phyloP scores from a whole-genome alignment of 192 early-diverging fungal genomes.

The Mycoemilia scoparia region DNA sequence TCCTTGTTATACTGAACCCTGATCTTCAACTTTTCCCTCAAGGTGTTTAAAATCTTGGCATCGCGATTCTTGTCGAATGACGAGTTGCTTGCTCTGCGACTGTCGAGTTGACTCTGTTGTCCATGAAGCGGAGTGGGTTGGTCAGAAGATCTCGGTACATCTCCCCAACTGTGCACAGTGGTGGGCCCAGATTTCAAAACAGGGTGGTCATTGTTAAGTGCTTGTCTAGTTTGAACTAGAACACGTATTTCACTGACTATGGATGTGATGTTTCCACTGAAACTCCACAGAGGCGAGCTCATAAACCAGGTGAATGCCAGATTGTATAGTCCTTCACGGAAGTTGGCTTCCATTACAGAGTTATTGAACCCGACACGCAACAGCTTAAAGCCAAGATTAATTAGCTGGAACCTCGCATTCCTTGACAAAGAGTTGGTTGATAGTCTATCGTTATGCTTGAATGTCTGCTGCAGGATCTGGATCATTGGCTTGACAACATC shows the following conservation, averaged over 20 bases:
- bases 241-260: conserved; percentile 42
- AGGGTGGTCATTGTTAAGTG: conserved; percentile 41
- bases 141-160: no score
- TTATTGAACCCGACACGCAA: conserved; percentile 41
- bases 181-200: conserved; percentile 15
- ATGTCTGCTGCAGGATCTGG: conserved; percentile 63
- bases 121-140: no score
- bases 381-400: conserved; percentile 55
- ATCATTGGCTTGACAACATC: conserved; percentile 58
- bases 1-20: conserved; percentile 12
- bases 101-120: no score
- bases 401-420: conserved; percentile 61
- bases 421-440: conserved; percentile 54
- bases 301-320: conserved; percentile 75
- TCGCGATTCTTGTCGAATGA: conserved; percentile 9
- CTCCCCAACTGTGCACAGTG: conserved; percentile 4
- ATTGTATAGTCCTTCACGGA: conserved; percentile 43
- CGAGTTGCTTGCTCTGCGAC: conserved; percentile 14
- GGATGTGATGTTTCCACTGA: conserved; percentile 49
- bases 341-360: conserved; percentile 44
- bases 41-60: conserved; percentile 7
- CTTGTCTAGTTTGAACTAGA: conserved; percentile 41
- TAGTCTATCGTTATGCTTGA: conserved; percentile 22
- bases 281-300: conserved; percentile 57
- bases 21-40: conserved; percentile 17